These are phyloP conservation scores for Thuidium tamariscinum DNA, from an alignment of 225 moss, liverwort and hornwort genomes.

Conservation along the genomic window DNA sequence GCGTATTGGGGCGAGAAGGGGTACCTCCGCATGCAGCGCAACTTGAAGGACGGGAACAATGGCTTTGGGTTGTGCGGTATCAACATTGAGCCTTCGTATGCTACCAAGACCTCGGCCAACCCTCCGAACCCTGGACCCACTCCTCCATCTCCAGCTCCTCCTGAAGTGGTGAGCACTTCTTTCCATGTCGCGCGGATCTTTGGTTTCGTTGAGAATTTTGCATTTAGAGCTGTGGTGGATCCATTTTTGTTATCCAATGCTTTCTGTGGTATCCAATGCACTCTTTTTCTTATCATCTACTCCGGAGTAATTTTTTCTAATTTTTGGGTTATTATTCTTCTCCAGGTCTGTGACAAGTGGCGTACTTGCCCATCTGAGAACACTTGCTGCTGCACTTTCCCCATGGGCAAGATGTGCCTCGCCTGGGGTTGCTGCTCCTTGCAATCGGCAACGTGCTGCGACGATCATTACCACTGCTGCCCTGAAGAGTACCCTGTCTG, in stretches of 20 bases:
- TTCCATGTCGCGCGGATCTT: neutral
- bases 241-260: neutral
- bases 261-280: neutral
- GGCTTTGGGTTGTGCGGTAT: conserved; percentile 68
- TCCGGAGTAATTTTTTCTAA: neutral
- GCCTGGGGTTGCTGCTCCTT: conserved; percentile 89
- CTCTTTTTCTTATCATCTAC: neutral
- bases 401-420: conserved; percentile 56
- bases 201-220: neutral
- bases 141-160: conserved; percentile 62
- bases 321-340: neutral
- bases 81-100: conserved; percentile 81
- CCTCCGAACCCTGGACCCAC: conserved; percentile 88
- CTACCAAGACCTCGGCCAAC: conserved; percentile 54
- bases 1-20: conserved; percentile 63
- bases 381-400: conserved; percentile 91
- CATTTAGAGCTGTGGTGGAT: too few species aligned
- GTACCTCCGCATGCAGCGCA: conserved; percentile 69
- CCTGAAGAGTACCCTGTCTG: conserved; percentile 49
- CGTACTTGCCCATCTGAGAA: conserved; percentile 75
- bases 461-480: conserved; percentile 89
- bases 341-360: conserved; percentile 69
- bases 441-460: conserved; percentile 82
- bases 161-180: conserved; percentile 48
- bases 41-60: conserved; percentile 2